A percentile compares a stretch with the other conserved stretches of the same genome.
Evolutionary conservation across 768 basidiomycete genomes (phyloP).

Genomic region (Trametes cubensis): DNA sequence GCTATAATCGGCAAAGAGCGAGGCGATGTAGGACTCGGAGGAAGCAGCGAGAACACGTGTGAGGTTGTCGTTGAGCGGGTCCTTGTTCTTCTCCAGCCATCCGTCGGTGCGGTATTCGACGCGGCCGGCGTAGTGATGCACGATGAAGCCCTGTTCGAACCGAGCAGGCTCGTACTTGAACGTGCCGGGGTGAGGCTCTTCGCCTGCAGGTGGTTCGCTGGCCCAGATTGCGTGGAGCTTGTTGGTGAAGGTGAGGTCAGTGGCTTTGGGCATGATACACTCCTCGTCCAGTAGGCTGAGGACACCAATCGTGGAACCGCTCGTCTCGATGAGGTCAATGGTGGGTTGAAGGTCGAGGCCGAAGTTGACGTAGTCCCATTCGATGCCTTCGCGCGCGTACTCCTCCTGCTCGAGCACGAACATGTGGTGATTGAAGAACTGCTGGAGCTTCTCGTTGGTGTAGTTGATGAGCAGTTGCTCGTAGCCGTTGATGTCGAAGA

Average conservation of each 20-base stretch:
- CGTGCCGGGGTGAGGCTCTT: slow-evolving; percentile 69
- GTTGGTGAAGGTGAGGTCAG: slow-evolving; percentile 91
- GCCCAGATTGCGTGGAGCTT: slow-evolving; percentile 86
- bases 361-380: slow-evolving; percentile 98
- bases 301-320: slow-evolving; percentile 75
- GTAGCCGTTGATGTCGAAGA: slow-evolving; percentile 91
- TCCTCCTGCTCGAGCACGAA: slow-evolving; percentile 99
- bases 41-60: slow-evolving; percentile 86
- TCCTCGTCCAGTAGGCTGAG: slow-evolving; percentile 95
- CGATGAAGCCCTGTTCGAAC: slow-evolving; percentile 92
- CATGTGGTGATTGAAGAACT: slow-evolving; percentile 99
- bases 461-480: slow-evolving; percentile 99
- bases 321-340: slow-evolving; percentile 93
- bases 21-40: slow-evolving; percentile 76
- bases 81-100: slow-evolving; percentile 99
- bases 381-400: slow-evolving; percentile 92
- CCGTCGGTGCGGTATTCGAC: slow-evolving; percentile 96
- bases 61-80: slow-evolving; percentile 95
- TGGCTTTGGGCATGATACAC: slow-evolving; percentile 99
- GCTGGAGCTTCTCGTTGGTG: slow-evolving; percentile 98
- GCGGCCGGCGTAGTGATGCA: slow-evolving; percentile 94
- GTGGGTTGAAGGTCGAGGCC: slow-evolving; percentile 97
- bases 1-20: slow-evolving; percentile 81
- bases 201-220: slow-evolving; percentile 44
- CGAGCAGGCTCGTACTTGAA: slow-evolving; percentile 84